phyloP scores from a whole-genome alignment of 78 protist species.

The Emiliania huxleyi region DNA sequence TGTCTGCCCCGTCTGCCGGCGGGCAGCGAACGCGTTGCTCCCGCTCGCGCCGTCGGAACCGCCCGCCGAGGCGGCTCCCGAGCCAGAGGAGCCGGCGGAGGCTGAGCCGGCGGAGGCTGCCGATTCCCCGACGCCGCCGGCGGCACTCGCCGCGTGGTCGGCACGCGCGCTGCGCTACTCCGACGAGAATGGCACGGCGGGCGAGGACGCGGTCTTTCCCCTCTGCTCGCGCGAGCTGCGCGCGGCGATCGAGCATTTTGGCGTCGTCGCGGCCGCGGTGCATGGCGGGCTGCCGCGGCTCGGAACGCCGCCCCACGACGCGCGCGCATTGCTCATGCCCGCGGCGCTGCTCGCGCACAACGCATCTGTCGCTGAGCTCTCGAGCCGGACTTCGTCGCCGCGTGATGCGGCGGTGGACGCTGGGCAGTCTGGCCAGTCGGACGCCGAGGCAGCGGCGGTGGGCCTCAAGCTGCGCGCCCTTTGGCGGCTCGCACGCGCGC shows the following conservation, averaged over 20 bases:
- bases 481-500: not conserved
- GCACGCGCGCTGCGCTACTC: not conserved
- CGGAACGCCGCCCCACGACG: not conserved
- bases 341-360: not conserved
- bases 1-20: slow-evolving; percentile 20
- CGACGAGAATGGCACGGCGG: not conserved
- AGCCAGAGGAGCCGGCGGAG: not conserved
- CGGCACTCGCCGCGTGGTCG: not conserved
- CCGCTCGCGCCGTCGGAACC: not conserved
- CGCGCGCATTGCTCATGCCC: not conserved
- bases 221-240: not conserved
- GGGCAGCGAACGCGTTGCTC: not conserved
- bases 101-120: not conserved
- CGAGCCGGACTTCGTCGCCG: not conserved
- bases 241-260: not conserved
- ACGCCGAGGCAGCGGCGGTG: not conserved
- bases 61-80: not conserved
- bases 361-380: not conserved
- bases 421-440: not conserved
- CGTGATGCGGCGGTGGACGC: no score
- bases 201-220: not conserved
- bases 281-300: not conserved
- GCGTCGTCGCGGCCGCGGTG: no score
- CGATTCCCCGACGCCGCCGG: not conserved
- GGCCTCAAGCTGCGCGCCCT: not conserved